phyloP scores from a whole-genome alignment of 2,329 filamentous ascomycete genomes.

The Xylariales sp. region DNA sequence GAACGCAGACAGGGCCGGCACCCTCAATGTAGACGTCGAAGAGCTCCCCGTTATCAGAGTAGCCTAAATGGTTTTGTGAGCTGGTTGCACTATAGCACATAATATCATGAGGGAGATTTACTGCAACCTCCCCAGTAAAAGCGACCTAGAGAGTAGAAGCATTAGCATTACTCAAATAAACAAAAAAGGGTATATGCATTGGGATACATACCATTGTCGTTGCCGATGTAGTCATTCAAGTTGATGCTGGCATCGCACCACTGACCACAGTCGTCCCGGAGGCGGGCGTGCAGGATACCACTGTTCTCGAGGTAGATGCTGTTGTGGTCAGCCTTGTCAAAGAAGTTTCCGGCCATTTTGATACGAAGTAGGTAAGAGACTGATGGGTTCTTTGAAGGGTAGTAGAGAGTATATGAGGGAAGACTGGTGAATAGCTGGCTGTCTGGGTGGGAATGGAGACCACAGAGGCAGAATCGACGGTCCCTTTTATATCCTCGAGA shows the following conservation, averaged over 20 bases:
- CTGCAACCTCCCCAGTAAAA: constrained; percentile 14
- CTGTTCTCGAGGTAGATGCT: constrained; percentile 45
- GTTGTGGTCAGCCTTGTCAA: constrained; percentile 37
- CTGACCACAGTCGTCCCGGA: constrained; percentile 36
- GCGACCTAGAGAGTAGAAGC: constrained; percentile 5
- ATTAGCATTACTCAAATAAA: not conserved
- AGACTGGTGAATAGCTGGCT: too few relatives aligned
- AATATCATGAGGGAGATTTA: constrained; percentile 8
- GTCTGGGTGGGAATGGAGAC: too few relatives aligned
- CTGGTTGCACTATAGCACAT: not conserved
- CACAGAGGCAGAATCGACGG: too few relatives aligned
- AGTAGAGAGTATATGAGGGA: too few relatives aligned
- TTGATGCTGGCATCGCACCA: constrained; percentile 39
- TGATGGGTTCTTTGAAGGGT: too few relatives aligned
- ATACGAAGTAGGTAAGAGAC: too few relatives aligned
- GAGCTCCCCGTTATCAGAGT: constrained; percentile 39
- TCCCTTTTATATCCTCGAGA: too few relatives aligned
- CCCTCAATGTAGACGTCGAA: constrained; percentile 47
- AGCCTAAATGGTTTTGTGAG: constrained; percentile 26
- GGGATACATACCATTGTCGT: constrained; percentile 38
- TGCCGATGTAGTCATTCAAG: constrained; percentile 47
- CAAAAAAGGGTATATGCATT: constrained; percentile 13
- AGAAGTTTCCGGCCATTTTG: constrained; percentile 31
- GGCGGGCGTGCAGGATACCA: constrained; percentile 41
- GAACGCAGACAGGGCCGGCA: constrained; percentile 42